A percentile compares a stretch with the other conserved stretches of the same genome.
Evolutionary conservation across 2,329 filamentous ascomycete genomes (phyloP).

Genomic region (Emergomyces africanus): DNA sequence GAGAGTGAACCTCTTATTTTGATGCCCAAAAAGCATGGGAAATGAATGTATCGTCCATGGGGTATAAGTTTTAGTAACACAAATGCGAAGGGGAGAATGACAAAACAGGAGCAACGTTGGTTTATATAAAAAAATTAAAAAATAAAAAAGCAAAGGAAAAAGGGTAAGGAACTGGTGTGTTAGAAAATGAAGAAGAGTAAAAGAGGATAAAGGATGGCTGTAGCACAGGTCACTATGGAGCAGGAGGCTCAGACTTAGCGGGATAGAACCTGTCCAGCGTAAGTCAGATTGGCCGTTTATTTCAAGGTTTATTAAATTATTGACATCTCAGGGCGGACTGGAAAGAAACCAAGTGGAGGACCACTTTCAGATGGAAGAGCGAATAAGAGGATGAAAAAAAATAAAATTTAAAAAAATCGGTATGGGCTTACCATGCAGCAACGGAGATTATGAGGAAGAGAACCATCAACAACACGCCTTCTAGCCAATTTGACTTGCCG

Average conservation of each 20-base stretch:
- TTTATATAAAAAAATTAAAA: not conserved
- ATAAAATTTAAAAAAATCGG: not conserved
- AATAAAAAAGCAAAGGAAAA: not conserved
- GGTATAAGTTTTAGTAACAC: not conserved
- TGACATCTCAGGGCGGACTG: not conserved
- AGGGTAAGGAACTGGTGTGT: not conserved
- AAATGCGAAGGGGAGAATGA: not conserved
- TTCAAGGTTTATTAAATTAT: not conserved
- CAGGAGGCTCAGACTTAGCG: not conserved
- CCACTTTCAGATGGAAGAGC: not conserved
- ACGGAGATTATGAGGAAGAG: slow-evolving; percentile 51
- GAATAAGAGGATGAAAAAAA: not conserved
- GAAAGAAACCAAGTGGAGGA: not conserved
- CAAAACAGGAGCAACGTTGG: not conserved
- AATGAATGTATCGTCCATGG: not conserved
- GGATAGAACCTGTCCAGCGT: slow-evolving; percentile 5
- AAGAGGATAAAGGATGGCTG: not conserved
- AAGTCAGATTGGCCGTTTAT: not conserved
- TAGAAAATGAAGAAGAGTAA: not conserved
- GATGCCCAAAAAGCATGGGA: not conserved
- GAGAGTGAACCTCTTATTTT: not conserved
- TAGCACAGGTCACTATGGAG: not conserved
- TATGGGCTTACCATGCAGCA: slow-evolving; percentile 38
- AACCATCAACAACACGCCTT: slow-evolving; percentile 47
- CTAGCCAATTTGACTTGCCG: slow-evolving; percentile 47